Percentiles rank a stretch among this genome's conserved stretches.
phyloP scores from a whole-genome alignment of 495 filamentous ascomycete genomes.

The Tuber umbilicatum region DNA sequence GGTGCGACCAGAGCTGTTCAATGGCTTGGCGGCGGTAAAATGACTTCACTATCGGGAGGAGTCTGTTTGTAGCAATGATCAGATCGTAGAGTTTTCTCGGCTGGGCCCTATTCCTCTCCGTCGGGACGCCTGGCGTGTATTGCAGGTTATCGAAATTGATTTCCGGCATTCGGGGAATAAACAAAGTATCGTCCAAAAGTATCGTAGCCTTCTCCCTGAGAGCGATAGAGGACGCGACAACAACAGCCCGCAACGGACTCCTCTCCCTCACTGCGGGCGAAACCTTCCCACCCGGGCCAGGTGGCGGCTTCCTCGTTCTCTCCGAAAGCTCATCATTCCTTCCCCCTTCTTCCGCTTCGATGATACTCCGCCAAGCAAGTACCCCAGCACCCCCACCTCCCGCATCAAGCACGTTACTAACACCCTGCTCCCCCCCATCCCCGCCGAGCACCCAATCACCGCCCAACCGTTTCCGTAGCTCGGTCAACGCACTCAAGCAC shows the following conservation, averaged over 20 bases:
- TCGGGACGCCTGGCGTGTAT: conserved; percentile 57
- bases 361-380: conserved; percentile 74
- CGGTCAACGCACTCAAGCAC: conserved; percentile 64
- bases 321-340: conserved; percentile 49
- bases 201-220: conserved; percentile 69
- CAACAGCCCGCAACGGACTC: conserved; percentile 47
- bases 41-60: conserved; percentile 66
- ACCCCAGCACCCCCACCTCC: conserved; percentile 78
- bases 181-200: conserved; percentile 80
- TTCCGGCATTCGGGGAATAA: conserved; percentile 88
- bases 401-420: conserved; percentile 69
- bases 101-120: conserved; percentile 45
- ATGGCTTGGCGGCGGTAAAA: conserved; percentile 68
- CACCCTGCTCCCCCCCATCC: conserved; percentile 47
- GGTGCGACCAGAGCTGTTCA: conserved; percentile 79
- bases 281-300: conserved; percentile 40
- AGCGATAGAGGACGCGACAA: conserved; percentile 54
- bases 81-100: conserved; percentile 77
- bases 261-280: neutral
- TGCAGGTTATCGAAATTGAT: conserved; percentile 26
- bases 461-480: conserved; percentile 79
- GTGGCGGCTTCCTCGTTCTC: neutral
- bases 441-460: conserved; percentile 66
- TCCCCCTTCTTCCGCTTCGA: conserved; percentile 70
- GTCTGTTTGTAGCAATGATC: conserved; percentile 77